Percentiles rank a stretch among this genome's conserved stretches.
These are phyloP conservation scores for Metschnikowia chrysomelidarum DNA, from an alignment of 805 yeast species.

Conservation along the genomic window DNA sequence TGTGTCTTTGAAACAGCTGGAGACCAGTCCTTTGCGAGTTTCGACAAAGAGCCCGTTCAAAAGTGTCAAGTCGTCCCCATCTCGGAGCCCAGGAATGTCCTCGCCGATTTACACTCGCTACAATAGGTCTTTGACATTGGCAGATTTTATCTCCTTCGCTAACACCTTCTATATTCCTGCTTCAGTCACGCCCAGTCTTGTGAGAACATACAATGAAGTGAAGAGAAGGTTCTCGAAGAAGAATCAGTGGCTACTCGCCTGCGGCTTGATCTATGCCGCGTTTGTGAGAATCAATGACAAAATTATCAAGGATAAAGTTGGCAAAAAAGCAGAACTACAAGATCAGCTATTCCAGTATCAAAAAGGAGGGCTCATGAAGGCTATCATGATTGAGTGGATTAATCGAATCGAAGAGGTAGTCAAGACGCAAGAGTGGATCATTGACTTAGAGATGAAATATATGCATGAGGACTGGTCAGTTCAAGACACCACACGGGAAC, in stretches of 20 bases:
- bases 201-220: conserved; percentile 50
- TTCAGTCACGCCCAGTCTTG: conserved; percentile 46
- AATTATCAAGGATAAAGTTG: conserved; percentile 44
- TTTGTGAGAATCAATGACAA: conserved; percentile 53
- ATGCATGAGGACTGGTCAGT: conserved; percentile 30
- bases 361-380: conserved; percentile 49
- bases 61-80: conserved; percentile 9
- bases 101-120: conserved; percentile 14
- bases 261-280: conserved; percentile 63
- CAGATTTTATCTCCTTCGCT: conserved; percentile 47
- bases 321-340: conserved; percentile 47
- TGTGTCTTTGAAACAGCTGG: not conserved
- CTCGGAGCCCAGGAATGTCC: conserved; percentile 5
- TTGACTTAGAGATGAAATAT: conserved; percentile 48
- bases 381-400: conserved; percentile 53
- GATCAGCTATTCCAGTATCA: conserved; percentile 53
- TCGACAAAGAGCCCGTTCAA: conserved; percentile 25
- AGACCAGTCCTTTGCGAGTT: conserved; percentile 3
- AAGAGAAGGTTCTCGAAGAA: conserved; percentile 49
- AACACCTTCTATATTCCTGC: conserved; percentile 63
- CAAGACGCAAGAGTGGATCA: conserved; percentile 60
- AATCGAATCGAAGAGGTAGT: conserved; percentile 53
- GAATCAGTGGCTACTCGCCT: conserved; percentile 66
- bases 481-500: conserved; percentile 20
- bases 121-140: conserved; percentile 25